A percentile compares a stretch with the other conserved stretches of the same genome.
phyloP scores from a whole-genome alignment of 306 rosid species.

The Gastrolobium villosum region DNA sequence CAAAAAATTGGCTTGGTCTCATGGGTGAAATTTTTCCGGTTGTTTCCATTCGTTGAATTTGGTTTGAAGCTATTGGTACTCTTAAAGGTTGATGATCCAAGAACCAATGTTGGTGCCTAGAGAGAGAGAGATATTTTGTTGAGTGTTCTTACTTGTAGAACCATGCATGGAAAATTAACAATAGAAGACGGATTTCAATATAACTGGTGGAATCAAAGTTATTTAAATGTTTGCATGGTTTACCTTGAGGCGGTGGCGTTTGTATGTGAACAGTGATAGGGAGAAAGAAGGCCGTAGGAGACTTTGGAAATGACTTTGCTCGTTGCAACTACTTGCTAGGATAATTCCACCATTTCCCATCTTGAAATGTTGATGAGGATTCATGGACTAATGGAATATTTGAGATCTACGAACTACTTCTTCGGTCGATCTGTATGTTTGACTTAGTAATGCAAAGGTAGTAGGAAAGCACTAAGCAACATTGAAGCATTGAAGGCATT shows the following conservation, averaged over 20 bases:
- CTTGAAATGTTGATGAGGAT: slow-evolving; percentile 48
- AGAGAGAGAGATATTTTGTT: not conserved
- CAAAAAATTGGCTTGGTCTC: slow-evolving; percentile 56
- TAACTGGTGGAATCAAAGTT: not conserved
- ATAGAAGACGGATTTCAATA: not conserved
- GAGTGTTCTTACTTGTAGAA: not conserved
- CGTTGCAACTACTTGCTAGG: slow-evolving; percentile 46
- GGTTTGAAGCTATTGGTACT: slow-evolving; percentile 35
- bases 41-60: slow-evolving; percentile 25
- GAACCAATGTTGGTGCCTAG: slow-evolving; percentile 53
- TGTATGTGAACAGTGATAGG: slow-evolving; percentile 37
- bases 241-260: slow-evolving; percentile 50
- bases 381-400: slow-evolving; percentile 27
- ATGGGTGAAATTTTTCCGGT: slow-evolving; percentile 42
- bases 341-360: slow-evolving; percentile 60
- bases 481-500: too few relatives aligned
- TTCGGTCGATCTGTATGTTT: slow-evolving; percentile 37
- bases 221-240: not conserved
- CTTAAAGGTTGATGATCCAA: slow-evolving; percentile 34
- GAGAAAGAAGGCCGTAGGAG: slow-evolving; percentile 40
- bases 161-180: not conserved
- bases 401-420: slow-evolving; percentile 20
- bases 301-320: slow-evolving; percentile 36
- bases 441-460: slow-evolving; percentile 45
- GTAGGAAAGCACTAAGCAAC: too few relatives aligned